These are phyloP conservation scores for Byssothecium circinans DNA, from an alignment of 2,329 filamentous ascomycete species.

Conservation along the genomic window DNA sequence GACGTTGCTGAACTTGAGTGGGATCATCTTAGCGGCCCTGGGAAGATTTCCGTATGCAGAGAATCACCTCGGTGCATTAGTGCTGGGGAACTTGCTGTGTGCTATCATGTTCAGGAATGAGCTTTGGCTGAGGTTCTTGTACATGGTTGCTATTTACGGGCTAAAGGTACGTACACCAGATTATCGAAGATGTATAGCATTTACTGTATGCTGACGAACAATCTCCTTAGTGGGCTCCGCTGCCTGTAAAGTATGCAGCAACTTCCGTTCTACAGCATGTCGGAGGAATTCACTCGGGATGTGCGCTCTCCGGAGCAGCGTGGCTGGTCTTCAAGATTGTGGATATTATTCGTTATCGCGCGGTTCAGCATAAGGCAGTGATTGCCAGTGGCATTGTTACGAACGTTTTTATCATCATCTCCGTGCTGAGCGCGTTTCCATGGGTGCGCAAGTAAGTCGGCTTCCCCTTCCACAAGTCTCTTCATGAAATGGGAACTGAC, in stretches of 20 bases:
- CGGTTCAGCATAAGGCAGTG: slow-evolving; percentile 35
- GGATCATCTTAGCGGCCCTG: slow-evolving; percentile 33
- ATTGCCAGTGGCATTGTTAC: slow-evolving; percentile 38
- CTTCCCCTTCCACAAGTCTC: background rate
- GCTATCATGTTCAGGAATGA: slow-evolving; percentile 40
- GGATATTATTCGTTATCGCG: slow-evolving; percentile 37
- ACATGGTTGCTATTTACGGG: slow-evolving; percentile 36
- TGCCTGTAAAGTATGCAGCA: slow-evolving; percentile 32
- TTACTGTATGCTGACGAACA: slow-evolving; percentile 5
- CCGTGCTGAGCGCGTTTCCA: slow-evolving; percentile 38
- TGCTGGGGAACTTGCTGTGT: slow-evolving; percentile 35
- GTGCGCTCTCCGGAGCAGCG: slow-evolving; percentile 38
- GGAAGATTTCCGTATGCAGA: slow-evolving; percentile 34
- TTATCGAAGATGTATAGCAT: background rate
- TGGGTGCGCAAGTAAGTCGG: slow-evolving; percentile 40
- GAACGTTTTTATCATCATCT: slow-evolving; percentile 40
- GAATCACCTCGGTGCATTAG: slow-evolving; percentile 36
- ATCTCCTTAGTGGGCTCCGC: slow-evolving; percentile 33
- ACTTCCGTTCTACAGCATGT: slow-evolving; percentile 39
- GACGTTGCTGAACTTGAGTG: slow-evolving; percentile 31
- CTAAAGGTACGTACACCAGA: slow-evolving; percentile 28
- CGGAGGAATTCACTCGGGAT: slow-evolving; percentile 41
- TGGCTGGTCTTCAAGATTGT: slow-evolving; percentile 41
- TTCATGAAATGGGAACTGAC: too few species aligned
- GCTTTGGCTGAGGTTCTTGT: slow-evolving; percentile 36